Evolutionary conservation across 2,329 filamentous ascomycete species (phyloP).

Genomic region (Fusarium mangiferae): DNA sequence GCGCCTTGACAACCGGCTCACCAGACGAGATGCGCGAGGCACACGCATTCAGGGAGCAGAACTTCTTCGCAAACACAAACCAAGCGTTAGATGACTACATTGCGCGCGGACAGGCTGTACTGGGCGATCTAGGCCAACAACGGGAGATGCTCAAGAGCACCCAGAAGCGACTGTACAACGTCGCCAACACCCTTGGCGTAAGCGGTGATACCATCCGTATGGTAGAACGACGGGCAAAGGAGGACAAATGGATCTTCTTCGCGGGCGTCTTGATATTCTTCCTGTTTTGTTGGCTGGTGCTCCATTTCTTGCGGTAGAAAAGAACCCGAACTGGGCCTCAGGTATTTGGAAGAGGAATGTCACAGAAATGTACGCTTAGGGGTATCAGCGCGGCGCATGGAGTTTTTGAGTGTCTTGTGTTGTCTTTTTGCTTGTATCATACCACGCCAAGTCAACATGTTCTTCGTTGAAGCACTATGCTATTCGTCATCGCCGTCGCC

Average conservation of each 20-base stretch:
- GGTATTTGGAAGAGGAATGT: neutral
- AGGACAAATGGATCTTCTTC: constrained; percentile 99
- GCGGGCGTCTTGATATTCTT: constrained; percentile 88
- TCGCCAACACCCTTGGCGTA: constrained; percentile 92
- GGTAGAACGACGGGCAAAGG: constrained; percentile 89
- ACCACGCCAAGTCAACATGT: constrained; percentile 11
- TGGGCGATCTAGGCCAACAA: constrained; percentile 89
- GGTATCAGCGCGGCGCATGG: constrained; percentile 45
- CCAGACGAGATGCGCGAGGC: constrained; percentile 77
- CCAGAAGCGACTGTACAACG: constrained; percentile 88
- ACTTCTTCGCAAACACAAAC: constrained; percentile 85
- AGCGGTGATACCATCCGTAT: constrained; percentile 97
- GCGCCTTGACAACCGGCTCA: constrained; percentile 54
- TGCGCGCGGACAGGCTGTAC: constrained; percentile 87
- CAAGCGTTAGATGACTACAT: constrained; percentile 93
- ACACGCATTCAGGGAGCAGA: constrained; percentile 89
- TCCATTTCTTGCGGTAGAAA: constrained; percentile 77
- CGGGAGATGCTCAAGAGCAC: constrained; percentile 95
- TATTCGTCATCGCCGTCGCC: constrained; percentile 50
- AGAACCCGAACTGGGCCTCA: neutral
- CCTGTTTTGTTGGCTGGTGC: constrained; percentile 87
- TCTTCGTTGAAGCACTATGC: neutral
- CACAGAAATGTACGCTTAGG: constrained; percentile 21
- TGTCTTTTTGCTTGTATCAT: constrained; percentile 28
- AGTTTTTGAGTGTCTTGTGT: constrained; percentile 36